Evolutionary conservation across 208 protist species (phyloP).

Genomic region (Leishmania lainsoni): DNA sequence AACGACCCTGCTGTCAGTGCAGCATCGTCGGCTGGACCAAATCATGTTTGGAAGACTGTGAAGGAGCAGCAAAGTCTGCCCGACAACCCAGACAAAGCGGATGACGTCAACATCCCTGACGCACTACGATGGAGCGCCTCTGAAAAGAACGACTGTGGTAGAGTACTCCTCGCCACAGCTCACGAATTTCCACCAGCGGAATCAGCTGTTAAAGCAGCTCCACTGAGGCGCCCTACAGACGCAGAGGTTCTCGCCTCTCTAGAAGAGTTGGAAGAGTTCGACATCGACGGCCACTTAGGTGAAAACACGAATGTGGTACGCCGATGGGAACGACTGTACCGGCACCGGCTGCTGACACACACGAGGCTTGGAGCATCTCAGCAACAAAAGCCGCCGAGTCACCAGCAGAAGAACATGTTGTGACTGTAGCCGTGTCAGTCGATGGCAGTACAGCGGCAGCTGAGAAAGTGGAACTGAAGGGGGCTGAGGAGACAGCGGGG

Average conservation of each 20-base stretch:
- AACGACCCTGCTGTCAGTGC: background rate
- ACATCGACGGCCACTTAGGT: constrained; percentile 20
- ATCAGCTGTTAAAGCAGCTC: no score
- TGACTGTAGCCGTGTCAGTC: background rate
- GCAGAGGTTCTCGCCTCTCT: background rate
- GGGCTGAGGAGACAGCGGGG: background rate
- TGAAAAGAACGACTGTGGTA: background rate
- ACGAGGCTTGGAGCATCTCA: background rate
- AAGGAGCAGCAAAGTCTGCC: background rate
- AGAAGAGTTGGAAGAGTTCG: constrained; percentile 22
- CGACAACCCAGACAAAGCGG: background rate
- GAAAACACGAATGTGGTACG: background rate
- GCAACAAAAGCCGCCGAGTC: background rate
- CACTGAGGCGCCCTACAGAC: background rate
- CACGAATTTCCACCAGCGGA: background rate
- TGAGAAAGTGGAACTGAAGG: background rate
- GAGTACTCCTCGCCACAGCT: background rate
- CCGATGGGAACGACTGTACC: background rate
- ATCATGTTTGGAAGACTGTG: background rate
- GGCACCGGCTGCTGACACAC: background rate
- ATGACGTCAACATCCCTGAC: constrained; percentile 1
- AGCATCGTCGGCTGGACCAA: background rate
- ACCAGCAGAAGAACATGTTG: background rate
- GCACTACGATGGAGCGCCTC: background rate
- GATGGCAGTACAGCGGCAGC: background rate